Evolutionary conservation across 1,284 basidiomycete species (phyloP), one percentile per base, ranked within the genome.

Genomic region (Ustilago lituana): DNA sequence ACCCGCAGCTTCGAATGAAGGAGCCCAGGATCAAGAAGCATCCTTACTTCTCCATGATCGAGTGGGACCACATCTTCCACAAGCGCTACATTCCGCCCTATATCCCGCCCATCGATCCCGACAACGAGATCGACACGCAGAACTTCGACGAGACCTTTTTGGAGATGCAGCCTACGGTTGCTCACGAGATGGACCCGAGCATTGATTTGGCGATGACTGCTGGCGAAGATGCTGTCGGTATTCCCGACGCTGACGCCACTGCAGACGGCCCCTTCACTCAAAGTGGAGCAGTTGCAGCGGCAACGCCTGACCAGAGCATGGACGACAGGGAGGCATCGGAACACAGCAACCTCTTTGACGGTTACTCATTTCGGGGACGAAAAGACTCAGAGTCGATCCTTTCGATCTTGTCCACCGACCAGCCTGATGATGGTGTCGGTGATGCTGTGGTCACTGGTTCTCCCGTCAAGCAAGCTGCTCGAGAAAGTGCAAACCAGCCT

Each of bases 101-200:
- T 86, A 92, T 94, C 74, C 94, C 95, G 19, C 90, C 91, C 17
- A 92, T 94, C 77, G 92, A 98, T 81, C 92, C 93, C 7, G 88
- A 88, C 41, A 92, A 96, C 82, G 93, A 94, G 72, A 90, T 89
- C 78, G 95, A 98, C 87, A 95, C 92, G 67, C 92, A 93, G 83
- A 97, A 98, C 84, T 98, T 98, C 82, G 95, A 98, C 82, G 92
- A 95, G 74, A 90, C 92, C 29, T 98, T 96, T 87, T 86, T 98
- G 54, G 92, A 93, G 79, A 94, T 96, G 76, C 75, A 76, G 53
- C 77, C 77, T 4, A 78, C 74, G 14, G 70, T 78, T 5, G 59
- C 68, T 2, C 62, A 64, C 45, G 70, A 68, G 20, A 43, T 39
- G 7, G 59, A 70, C 26, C 43, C 52, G 4, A 65, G 56, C 26